Base-by-base conservation (phyloP, 2,329 filamentous ascomycete species). In the Trichoderma sp. region DNA sequence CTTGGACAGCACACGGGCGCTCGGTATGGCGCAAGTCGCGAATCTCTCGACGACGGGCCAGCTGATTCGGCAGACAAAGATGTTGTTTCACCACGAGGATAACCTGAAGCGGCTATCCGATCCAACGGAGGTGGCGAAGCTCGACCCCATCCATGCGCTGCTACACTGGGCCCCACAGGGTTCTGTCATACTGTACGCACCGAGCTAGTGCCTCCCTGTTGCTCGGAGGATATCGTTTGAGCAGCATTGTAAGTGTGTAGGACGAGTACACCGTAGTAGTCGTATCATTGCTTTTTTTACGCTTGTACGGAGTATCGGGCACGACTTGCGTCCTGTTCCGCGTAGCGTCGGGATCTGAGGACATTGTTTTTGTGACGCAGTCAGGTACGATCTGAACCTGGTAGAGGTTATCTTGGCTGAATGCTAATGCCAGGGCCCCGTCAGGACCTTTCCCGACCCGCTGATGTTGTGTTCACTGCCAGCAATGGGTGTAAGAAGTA, bases 71-170 rank as follows among this genome's bases (percentile, higher is more conserved):
- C 59, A 59, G 45, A 53, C 18, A 33, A 24, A 14, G 18, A 24
- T n/a, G 63, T 18, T 67, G 71, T 74, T 74, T 74, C 71, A 74
- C 64, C 63, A 74, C 71, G 60, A 74, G 63, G 6, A 74, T 62
- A 59, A 74, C 63, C 71, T 74, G 71, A 74, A 60, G 71, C 71
- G 65, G 63, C 33, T 50, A 74, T 67, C 41, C 63, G 62, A 66
- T 59, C 50, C 21, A 66, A 66, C 62, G 71, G 71, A 60, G 71
- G 71, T 74, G 71, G 71, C 71, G 71, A 74, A 74, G 71, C 71
- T 45, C 63, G 41, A 35, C 59, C 38, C 59, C 69, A 27, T 35
- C 38, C 35, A 64, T 73, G 71, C 60, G 60, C 16, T 64, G 41
- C 59, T 64, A 50, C 59, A 29, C 33, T 35, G 14, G 31, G 24